phyloP scores from a whole-genome alignment of 2,329 filamentous ascomycete species.

The Aureobasidium uvarum region DNA sequence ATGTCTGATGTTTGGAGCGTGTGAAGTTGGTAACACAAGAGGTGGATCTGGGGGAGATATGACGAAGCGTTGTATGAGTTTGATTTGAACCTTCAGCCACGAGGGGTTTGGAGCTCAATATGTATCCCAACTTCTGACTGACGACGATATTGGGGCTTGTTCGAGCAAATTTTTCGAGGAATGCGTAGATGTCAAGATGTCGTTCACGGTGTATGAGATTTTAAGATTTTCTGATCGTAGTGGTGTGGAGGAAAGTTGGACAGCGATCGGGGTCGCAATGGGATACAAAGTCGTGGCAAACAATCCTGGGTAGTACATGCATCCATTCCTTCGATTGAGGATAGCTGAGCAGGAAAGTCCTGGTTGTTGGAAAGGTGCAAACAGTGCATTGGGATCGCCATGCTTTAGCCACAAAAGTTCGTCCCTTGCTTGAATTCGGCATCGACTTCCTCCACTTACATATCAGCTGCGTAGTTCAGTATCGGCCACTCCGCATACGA shows the following conservation, averaged over 20 bases:
- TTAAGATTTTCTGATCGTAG: not conserved
- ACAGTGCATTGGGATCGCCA: slow-evolving; percentile 21
- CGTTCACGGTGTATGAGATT: not conserved
- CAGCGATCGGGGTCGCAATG: slow-evolving; percentile 13
- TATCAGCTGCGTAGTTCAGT: slow-evolving; percentile 1
- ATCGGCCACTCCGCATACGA: not conserved
- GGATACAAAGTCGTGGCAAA: slow-evolving; percentile 21
- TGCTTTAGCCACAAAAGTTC: slow-evolving; percentile 2
- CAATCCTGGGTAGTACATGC: slow-evolving; percentile 17
- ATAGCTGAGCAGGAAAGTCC: slow-evolving; percentile 4
- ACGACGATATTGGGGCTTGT: not conserved
- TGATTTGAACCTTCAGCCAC: slow-evolving; percentile 3
- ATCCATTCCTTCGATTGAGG: slow-evolving; percentile 21
- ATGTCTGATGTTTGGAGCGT: not conserved
- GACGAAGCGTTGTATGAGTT: slow-evolving; percentile 12
- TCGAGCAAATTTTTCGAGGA: slow-evolving; percentile 17
- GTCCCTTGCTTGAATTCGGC: slow-evolving; percentile 8
- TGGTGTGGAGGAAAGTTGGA: not conserved
- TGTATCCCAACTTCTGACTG: slow-evolving; percentile 14
- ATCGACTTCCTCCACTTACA: not conserved
- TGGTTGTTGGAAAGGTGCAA: slow-evolving; percentile 6
- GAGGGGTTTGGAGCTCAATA: slow-evolving; percentile 16
- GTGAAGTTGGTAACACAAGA: slow-evolving; percentile 5
- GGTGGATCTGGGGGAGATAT: not conserved
- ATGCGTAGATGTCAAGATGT: slow-evolving; percentile 3